Evolutionary conservation across 2,329 filamentous ascomycete genomes (phyloP).

Genomic region (Calonectria hongkongensis): DNA sequence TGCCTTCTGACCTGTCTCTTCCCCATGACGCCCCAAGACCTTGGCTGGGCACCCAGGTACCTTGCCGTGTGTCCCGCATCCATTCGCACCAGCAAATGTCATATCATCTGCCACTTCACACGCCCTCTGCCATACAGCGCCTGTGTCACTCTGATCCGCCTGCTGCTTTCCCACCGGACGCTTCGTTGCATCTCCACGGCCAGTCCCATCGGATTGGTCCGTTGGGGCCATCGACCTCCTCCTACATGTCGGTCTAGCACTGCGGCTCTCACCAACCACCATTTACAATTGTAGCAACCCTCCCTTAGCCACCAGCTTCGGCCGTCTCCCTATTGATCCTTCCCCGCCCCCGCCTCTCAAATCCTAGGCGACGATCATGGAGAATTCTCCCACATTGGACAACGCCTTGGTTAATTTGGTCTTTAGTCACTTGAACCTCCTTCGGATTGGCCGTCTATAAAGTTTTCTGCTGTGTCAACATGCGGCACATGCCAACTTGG

Average conservation of each 20-base stretch:
- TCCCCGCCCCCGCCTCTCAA: conserved; percentile 26
- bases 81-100: conserved; percentile 21
- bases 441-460: not conserved
- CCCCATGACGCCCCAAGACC: conserved; percentile 6
- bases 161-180: not conserved
- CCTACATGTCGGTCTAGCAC: not conserved
- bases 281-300: not conserved
- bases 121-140: not conserved
- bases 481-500: conserved; percentile 6
- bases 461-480: conserved; percentile 22
- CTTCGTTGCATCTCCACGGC: conserved; percentile 5
- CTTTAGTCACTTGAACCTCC: conserved; percentile 32
- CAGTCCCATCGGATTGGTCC: not conserved
- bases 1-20: conserved; percentile 23
- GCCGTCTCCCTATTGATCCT: conserved; percentile 16
- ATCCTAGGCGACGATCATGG: conserved; percentile 40
- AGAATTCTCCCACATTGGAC: conserved; percentile 40
- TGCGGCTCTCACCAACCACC: not conserved
- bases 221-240: not conserved
- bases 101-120: conserved; percentile 26
- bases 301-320: conserved; percentile 8
- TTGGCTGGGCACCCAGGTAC: conserved; percentile 1
- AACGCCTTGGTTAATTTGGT: conserved; percentile 39
- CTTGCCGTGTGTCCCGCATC: conserved; percentile 20
- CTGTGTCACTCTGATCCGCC: conserved; percentile 6